Conservation (phyloP, 192 early-diverging fungal species). For the Neocallimastix lanati region DNA sequence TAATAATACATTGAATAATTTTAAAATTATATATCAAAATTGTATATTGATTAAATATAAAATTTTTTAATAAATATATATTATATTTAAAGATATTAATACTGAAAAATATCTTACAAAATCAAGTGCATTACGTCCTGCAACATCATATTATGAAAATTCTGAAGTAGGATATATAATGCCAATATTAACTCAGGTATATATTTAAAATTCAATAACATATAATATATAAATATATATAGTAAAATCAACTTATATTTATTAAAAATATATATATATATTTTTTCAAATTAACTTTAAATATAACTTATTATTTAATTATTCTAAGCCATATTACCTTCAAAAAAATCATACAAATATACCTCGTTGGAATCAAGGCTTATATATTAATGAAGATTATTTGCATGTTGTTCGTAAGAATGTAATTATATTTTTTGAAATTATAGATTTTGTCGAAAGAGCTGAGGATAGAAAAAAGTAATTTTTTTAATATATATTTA, state of each 20-base stretch:
- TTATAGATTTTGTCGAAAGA: conserved; percentile 18
- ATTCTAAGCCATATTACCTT: conserved; percentile 22
- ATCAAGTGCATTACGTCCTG: background rate
- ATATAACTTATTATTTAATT: too few relatives aligned
- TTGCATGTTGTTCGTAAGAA: conserved; percentile 9
- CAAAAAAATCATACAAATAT: conserved; percentile 11
- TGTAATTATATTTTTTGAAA: conserved; percentile 21
- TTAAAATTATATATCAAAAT: too few relatives aligned
- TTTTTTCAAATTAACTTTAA: too few relatives aligned
- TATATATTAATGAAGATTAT: conserved; percentile 20
- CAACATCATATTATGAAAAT: background rate
- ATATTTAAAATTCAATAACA: too few relatives aligned
- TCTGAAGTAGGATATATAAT: background rate
- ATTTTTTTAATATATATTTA: too few relatives aligned
- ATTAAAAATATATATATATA: background rate
- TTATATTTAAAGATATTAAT: background rate
- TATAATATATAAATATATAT: too few relatives aligned
- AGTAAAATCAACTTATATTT: too few relatives aligned
- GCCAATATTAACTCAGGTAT: background rate
- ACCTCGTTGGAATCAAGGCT: conserved; percentile 22
- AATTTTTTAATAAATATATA: too few relatives aligned
- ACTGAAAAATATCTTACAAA: background rate
- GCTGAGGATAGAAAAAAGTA: background rate
- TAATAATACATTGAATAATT: too few relatives aligned
- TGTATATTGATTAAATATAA: too few relatives aligned